Evolutionary conservation across 306 rosid species (phyloP).

Genomic region (Lathyrus tuberosus): DNA sequence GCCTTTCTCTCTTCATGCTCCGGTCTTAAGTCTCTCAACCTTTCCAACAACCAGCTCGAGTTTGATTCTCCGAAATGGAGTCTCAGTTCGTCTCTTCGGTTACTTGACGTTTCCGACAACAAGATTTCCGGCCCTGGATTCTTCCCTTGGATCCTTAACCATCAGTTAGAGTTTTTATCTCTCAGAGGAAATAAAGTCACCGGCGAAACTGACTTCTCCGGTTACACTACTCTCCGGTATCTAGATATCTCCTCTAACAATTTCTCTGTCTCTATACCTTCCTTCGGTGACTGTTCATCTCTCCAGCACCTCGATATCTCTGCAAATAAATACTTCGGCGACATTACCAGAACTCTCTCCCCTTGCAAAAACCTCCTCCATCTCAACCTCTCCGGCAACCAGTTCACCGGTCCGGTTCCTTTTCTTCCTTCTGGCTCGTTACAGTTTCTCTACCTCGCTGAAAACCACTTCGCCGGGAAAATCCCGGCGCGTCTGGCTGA

Average conservation of each 20-base stretch:
- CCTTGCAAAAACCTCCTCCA: constrained; percentile 51
- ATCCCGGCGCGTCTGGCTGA: constrained; percentile 51
- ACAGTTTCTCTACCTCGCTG: constrained; percentile 53
- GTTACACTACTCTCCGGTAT: constrained; percentile 43
- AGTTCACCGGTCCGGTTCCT: constrained; percentile 64
- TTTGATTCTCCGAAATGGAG: constrained; percentile 14
- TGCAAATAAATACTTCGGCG: constrained; percentile 70
- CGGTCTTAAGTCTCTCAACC: constrained; percentile 59
- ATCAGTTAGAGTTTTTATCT: constrained; percentile 45
- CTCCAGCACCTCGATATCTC: constrained; percentile 70
- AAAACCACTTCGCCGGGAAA: constrained; percentile 56
- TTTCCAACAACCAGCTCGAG: constrained; percentile 56
- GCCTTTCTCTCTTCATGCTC: constrained; percentile 54
- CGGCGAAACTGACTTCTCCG: constrained; percentile 57
- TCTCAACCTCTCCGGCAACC: constrained; percentile 71
- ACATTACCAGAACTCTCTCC: constrained; percentile 47
- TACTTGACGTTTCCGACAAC: constrained; percentile 74
- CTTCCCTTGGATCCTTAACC: constrained; percentile 60
- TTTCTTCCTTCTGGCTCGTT: constrained; percentile 51
- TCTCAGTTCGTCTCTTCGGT: constrained; percentile 40
- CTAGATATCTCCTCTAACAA: constrained; percentile 79
- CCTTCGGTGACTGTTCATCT: constrained; percentile 66
- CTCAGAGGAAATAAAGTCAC: constrained; percentile 68
- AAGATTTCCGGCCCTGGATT: constrained; percentile 52
- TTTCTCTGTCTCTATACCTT: constrained; percentile 55